Base-by-base conservation (phyloP, 495 filamentous ascomycete genomes). In the Tuber umbilicatum region DNA sequence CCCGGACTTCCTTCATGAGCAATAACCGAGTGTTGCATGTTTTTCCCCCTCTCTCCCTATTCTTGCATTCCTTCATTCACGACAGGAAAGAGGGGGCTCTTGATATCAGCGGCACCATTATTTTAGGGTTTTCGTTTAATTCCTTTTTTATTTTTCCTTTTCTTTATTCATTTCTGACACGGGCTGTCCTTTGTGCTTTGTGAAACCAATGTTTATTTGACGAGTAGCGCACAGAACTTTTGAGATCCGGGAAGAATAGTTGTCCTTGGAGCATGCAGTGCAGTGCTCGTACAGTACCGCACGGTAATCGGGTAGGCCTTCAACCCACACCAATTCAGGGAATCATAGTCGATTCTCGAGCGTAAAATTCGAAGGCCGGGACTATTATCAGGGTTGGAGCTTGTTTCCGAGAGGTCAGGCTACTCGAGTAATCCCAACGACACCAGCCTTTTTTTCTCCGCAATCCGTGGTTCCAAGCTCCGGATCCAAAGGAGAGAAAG, bases 391-490 rank as follows among this genome's bases (percentile, higher is more conserved):
- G 69, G 45, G 47, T 71, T 73, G 41, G 74, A 67, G 71, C 74
- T 70, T 72, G 74, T 43, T 37, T 55, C 69, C 70, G 45, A 68
- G 71, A 70, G 75, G 74, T 69, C n/a, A n/a, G n/a, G n/a, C n/a
- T n/a, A n/a, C n/a, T n/a, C n/a, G n/a, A n/a, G n/a, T 70, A 74
- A 76, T 73, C 74, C 69, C 73, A 75, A 76, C 72, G 27, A 64
- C 12, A 19, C 14, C 55, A 64, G 12, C n/a, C 55, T 17, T 64
- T 73, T 64, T 73, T 72, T 71, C 75, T 69, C 75, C 75, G 70
- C 75, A 78, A 69, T 73, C 74, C 71, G 75, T 75, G 73, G 75
- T 69, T 77, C 76, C 60, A 78, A 77, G 74, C 75, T 68, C 75
- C 76, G 74, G 76, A 78, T 77, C 75, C 76, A 74, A 72, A 45